Evolutionary conservation across 768 basidiomycete species (phyloP), one percentile per base, ranked within the genome.

Genomic region (Boletus reticuloceps): DNA sequence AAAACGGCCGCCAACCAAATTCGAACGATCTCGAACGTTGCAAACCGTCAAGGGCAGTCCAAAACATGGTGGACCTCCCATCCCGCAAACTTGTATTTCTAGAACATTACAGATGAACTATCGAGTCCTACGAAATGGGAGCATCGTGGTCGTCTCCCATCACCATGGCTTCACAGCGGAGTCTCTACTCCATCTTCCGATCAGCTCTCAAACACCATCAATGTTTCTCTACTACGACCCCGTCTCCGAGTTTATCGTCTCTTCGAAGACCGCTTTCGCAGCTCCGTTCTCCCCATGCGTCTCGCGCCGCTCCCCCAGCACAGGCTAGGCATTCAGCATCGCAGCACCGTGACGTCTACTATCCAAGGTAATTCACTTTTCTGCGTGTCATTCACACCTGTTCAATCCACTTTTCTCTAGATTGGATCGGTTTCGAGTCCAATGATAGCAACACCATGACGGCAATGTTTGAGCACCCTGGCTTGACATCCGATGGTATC

Each of bases 401-500:
- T 9, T 38, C 4, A 52, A 44, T 29, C 8, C n/a, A n/a, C n/a
- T 3, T 32, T 11, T 17, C 39, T 32, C n/a, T 11, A 77, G 83
- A 25, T 25, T 5, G 25, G 25, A 25, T 5, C 25, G 5, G 25
- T n/a, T 25, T 25, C 25, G 25, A 25, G 25, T 25, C 25, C 25
- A 25, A 25, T 22, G 22, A 22, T 22, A 22, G 22, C 22, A 22
- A 22, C 22, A 22, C 22, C 22, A 3, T 22, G 22, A 22, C 3
- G 22, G 22, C 22, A 22, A 22, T 22, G 22, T 22, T 22, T 22
- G 22, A 22, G 22, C 22, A 22, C 22, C 22, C 22, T 22, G 22
- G 22, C 10, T 63, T 83, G 50, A 78, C 73, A 50, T 78, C 80
- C 51, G 75, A 79, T 41, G 72, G 75, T 47, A 72, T 83, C 41